Percentiles rank a stretch among this genome's conserved stretches.
Conservation (phyloP, 2,329 filamentous ascomycete genomes). For the Alternaria burnsii region DNA sequence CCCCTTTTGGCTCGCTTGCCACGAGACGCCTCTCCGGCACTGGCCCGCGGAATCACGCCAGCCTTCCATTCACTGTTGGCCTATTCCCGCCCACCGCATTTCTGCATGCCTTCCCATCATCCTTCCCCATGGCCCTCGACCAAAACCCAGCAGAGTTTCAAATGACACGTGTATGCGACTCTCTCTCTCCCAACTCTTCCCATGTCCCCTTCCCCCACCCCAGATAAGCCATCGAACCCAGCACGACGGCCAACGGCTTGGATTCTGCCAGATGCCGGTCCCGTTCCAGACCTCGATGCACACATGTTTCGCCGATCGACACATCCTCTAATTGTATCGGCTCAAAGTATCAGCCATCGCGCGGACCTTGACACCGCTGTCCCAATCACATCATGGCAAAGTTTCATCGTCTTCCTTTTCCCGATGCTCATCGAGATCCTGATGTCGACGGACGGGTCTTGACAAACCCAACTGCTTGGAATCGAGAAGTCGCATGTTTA, state of each 20-base stretch:
- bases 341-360: constrained; percentile 10
- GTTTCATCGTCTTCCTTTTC: constrained; percentile 13
- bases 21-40: constrained; percentile 22
- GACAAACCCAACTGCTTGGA: not conserved
- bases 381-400: constrained; percentile 6
- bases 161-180: not conserved
- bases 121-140: not conserved
- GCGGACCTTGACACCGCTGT: not conserved
- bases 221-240: not conserved
- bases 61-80: constrained; percentile 1
- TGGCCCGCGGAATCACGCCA: constrained; percentile 1
- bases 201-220: not conserved
- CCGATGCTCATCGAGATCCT: constrained; percentile 12
- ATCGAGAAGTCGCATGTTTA: not conserved
- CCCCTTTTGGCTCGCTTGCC: constrained; percentile 34
- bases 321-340: constrained; percentile 13
- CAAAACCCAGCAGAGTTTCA: not conserved
- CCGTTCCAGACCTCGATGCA: constrained; percentile 23
- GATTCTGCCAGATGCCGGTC: constrained; percentile 22
- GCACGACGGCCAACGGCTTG: constrained; percentile 11
- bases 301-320: constrained; percentile 24
- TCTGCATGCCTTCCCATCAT: not conserved
- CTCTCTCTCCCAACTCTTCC: too few species aligned
- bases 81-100: constrained; percentile 3
- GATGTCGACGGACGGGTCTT: not conserved